Base-by-base conservation (phyloP, 371 early-diverging fungal genomes). In the Mucor velutinosus region DNA sequence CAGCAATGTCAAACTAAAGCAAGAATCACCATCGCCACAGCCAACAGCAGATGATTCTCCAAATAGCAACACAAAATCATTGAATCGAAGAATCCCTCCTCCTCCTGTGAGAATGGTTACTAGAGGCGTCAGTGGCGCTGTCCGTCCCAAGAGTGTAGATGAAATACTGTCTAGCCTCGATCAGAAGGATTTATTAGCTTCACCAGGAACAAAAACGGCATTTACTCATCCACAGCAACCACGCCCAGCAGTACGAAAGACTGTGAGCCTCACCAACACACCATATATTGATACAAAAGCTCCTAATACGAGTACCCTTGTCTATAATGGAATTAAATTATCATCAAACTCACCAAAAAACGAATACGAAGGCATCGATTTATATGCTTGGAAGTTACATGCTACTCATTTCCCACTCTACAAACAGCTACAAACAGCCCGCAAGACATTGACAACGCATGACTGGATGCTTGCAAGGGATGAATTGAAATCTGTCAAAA, bases 381-480 rank as follows among this genome's bases (percentile, higher is more conserved):
- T 92, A 57, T 87, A 90, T 73, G 90, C 84, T 19, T 94, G 92
- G 89, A 87, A 91, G 60, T 74, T 93, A 23, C 87, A 87, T 60
- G 89, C 90, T 11, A 88, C 87, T 39, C 74, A 84, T 25, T 89
- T 90, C 57, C 93, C 95, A 4, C 76, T 96, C 4, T 83, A 84
- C 59, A 87, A 87, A 43, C 68, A 87, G 7, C 65, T 95, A 3
- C 89, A 89, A 57, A 78, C 85, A 4, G 90, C 94, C 6, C 81
- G 83, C 15, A 95, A 95, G 68, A 82, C 83, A 2, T 70, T 96
- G 8, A 85, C 86, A 3, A 93, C 94, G 11, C 86, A 85, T 62
- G 93, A 95, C 71, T 95, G 95, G 95, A 88, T 87, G 90, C 77
- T 92, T 23, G 95, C 93, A 3, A 87, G 93, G 23, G 94, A 95